Conservation (phyloP, 768 basidiomycete species). For the Pisolithus marmoratus region DNA sequence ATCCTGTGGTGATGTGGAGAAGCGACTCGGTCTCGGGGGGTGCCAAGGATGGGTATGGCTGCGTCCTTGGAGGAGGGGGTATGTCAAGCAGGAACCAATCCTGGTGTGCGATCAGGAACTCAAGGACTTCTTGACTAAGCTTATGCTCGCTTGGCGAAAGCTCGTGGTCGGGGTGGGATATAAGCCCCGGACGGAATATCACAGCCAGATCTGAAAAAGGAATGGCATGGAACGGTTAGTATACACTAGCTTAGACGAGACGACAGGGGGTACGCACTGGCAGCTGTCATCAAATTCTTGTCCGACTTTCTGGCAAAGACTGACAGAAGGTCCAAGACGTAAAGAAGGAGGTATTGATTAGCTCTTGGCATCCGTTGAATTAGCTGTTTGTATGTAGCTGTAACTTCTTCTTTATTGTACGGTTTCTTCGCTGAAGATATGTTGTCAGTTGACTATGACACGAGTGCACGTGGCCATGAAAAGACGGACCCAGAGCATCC, state of each 20-base stretch:
- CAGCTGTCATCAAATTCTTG: constrained; percentile 93
- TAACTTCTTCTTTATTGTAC: constrained; percentile 64
- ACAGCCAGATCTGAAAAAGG: constrained; percentile 76
- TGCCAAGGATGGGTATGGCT: constrained; percentile 26
- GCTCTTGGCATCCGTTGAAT: constrained; percentile 81
- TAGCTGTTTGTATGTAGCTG: constrained; percentile 75
- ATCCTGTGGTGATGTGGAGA: constrained; percentile 9
- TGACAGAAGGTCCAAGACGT: constrained; percentile 91
- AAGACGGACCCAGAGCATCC: constrained; percentile 59
- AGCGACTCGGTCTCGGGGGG: constrained; percentile 12
- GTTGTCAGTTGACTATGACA: constrained; percentile 9
- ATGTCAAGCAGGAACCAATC: constrained; percentile 93
- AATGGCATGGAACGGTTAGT: neutral
- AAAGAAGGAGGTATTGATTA: constrained; percentile 94
- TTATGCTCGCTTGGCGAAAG: constrained; percentile 82
- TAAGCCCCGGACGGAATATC: constrained; percentile 93
- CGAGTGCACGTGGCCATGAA: neutral
- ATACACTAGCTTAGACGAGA: neutral
- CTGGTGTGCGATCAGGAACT: constrained; percentile 94
- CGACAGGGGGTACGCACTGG: constrained; percentile 53
- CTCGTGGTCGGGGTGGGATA: constrained; percentile 85
- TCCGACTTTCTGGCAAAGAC: constrained; percentile 91
- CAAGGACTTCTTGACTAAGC: constrained; percentile 83
- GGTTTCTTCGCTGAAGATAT: constrained; percentile 55
- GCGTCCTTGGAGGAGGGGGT: constrained; percentile 53